Base-by-base conservation (phyloP, 345 rosid genomes). In the Nephelium lappaceum region DNA sequence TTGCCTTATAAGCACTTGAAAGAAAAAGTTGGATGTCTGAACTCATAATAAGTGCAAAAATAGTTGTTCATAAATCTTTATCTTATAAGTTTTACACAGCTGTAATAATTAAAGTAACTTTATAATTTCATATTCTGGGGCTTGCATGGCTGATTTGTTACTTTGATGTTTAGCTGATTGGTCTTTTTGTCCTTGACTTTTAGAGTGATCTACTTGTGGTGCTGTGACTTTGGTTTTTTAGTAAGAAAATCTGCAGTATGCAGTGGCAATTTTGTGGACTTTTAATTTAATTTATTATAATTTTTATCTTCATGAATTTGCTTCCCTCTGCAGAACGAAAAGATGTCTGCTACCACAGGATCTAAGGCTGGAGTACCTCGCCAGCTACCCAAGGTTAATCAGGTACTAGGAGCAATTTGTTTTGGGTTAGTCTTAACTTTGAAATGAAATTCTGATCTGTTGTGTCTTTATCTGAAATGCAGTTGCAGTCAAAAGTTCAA, bases 401-500 rank as follows among this genome's bases (percentile, higher is more conserved):
- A 88, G 91, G 97, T 88, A 84, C 27, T 49, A 8, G 45, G 71
- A 36, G 25, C 72, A 38, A 16, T 63, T 70, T 38, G 12, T 47
- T 55, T 25, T 73, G 11, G 16, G 8, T 77, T 76, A 49, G 24
- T 31, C 77, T 18, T 71, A 73, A 24, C 25, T 21, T 61, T 47
- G 47, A 24, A 16, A 58, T 63, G 58, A 63, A 58, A n/a, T 24
- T 71, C 64, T 72, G 36, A 31, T 77, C 36, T 73, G 53, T 57
- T 61, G 43, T 80, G 39, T 21, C 15, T 21, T 47, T 60, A 71
- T 70, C 41, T 43, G 79, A 47, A 41, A 67, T 72, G 74, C 89
- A 93, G 97, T 45, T 83, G 74, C 83, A 85, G 76, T 84, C 67
- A 64, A 92, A 91, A 86, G 97, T 83, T 73, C 91, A 93, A 77